Percentiles rank a stretch among this genome's conserved stretches.
These are phyloP conservation scores for Syzygium grande DNA, from an alignment of 345 rosid genomes.

Conservation along the genomic window DNA sequence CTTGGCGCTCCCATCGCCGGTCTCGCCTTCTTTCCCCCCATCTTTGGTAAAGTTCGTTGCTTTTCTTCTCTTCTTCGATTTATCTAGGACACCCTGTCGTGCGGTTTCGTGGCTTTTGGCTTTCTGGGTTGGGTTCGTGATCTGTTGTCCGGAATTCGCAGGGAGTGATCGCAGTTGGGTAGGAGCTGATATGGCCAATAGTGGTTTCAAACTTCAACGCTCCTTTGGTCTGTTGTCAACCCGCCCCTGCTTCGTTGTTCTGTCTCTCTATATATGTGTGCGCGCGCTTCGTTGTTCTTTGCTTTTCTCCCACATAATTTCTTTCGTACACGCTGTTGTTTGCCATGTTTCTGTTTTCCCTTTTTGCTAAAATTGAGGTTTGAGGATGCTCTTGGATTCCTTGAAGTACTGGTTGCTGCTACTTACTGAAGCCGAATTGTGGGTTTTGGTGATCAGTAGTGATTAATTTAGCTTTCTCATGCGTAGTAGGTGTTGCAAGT, in stretches of 20 bases:
- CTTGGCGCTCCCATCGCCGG: neutral
- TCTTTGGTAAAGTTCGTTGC: neutral
- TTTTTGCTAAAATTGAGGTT: neutral
- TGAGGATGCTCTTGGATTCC: neutral
- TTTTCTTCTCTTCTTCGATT: neutral
- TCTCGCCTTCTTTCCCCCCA: neutral
- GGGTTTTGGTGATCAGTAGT: neutral
- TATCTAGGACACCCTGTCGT: neutral
- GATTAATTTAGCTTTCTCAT: neutral
- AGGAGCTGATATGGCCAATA: conserved; percentile 34
- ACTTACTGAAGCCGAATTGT: neutral
- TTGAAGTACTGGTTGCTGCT: neutral
- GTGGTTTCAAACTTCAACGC: conserved; percentile 48
- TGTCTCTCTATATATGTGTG: neutral
- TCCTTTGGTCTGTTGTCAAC: conserved; percentile 35
- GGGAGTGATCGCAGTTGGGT: conserved; percentile 10
- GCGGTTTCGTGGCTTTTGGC: neutral
- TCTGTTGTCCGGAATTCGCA: conserved; percentile 33
- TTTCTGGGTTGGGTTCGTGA: conserved; percentile 7
- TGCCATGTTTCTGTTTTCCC: neutral
- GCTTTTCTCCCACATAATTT: neutral
- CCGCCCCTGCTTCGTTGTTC: neutral
- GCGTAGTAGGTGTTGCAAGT: neutral
- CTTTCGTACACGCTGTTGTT: neutral
- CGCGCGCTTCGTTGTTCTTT: neutral